Percentiles rank a stretch among this genome's conserved stretches.
Conservation (phyloP, 73 alveolate genomes). For the Stentor roeselii region DNA sequence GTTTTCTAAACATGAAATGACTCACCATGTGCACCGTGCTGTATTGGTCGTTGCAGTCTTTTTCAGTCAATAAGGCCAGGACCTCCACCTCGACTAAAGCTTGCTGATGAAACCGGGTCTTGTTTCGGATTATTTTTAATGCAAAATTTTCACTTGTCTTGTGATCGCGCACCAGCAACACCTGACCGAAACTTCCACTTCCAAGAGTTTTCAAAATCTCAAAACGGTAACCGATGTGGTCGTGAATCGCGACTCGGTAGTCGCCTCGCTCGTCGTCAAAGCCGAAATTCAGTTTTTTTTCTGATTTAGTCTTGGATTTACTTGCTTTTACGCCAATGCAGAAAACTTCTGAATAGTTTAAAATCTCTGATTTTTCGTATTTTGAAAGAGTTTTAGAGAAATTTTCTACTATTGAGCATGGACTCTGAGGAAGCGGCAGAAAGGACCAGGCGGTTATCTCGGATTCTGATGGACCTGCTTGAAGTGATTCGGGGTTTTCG, state of each 20-base stretch:
- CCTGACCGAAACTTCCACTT: conserved; percentile 94
- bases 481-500: no score
- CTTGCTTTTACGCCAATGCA: conserved; percentile 30
- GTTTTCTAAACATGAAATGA: neutral
- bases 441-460: no score
- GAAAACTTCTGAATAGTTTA: conserved; percentile 15
- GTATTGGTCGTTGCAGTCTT: neutral
- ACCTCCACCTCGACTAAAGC: conserved; percentile 88
- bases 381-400: neutral
- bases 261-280: conserved; percentile 84
- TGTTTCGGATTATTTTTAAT: conserved; percentile 82
- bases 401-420: neutral
- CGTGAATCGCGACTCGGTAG: conserved; percentile 66
- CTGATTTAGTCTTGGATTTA: conserved; percentile 26
- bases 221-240: conserved; percentile 87
- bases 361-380: neutral
- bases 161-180: conserved; percentile 87
- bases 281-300: conserved; percentile 29
- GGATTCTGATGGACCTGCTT: no score
- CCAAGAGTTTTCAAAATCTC: conserved; percentile 88
- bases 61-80: conserved; percentile 23
- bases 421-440: neutral
- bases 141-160: conserved; percentile 76
- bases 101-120: conserved; percentile 83
- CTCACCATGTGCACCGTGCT: neutral